Evolutionary conservation across 768 basidiomycete genomes (phyloP).

Genomic region (Lyophyllum semitale): DNA sequence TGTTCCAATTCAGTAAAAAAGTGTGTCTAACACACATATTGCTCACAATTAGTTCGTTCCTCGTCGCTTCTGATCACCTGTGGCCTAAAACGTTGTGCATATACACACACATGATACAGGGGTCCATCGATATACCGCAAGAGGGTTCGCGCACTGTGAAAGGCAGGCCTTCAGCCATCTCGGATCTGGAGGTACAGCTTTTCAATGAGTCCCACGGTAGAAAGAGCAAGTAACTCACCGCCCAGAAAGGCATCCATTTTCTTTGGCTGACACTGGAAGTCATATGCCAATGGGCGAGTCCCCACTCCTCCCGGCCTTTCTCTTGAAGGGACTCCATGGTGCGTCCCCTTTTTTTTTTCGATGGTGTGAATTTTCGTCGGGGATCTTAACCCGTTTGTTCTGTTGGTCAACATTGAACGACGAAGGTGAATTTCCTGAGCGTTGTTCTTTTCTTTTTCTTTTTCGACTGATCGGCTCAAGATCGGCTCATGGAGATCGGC

Average conservation of each 20-base stretch:
- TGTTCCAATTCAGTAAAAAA: too few species aligned
- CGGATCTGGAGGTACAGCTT: not conserved
- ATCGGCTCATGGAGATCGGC: too few species aligned
- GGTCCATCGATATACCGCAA: slow-evolving; percentile 18
- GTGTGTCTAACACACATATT: too few species aligned
- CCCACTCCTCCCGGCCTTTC: slow-evolving; percentile 1
- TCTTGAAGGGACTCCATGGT: slow-evolving; percentile 5
- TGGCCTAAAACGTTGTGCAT: slow-evolving; percentile 19
- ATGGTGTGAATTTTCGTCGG: too few species aligned
- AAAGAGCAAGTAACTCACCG: not conserved
- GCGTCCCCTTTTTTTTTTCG: not conserved
- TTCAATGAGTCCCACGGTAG: not conserved
- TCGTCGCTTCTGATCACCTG: slow-evolving; percentile 10
- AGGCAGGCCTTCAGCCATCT: not conserved
- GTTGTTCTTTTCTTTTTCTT: too few species aligned
- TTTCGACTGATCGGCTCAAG: too few species aligned
- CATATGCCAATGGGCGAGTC: slow-evolving; percentile 7
- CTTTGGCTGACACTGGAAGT: slow-evolving; percentile 3
- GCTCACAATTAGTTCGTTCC: too few species aligned
- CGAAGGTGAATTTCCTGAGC: too few species aligned
- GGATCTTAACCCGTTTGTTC: too few species aligned
- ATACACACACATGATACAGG: slow-evolving; percentile 24
- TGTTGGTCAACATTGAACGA: too few species aligned
- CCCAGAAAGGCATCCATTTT: slow-evolving; percentile 1
- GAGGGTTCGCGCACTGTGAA: slow-evolving; percentile 12